These are phyloP conservation scores for Candida morakotiae DNA, from an alignment of 805 yeast genomes.

Conservation along the genomic window DNA sequence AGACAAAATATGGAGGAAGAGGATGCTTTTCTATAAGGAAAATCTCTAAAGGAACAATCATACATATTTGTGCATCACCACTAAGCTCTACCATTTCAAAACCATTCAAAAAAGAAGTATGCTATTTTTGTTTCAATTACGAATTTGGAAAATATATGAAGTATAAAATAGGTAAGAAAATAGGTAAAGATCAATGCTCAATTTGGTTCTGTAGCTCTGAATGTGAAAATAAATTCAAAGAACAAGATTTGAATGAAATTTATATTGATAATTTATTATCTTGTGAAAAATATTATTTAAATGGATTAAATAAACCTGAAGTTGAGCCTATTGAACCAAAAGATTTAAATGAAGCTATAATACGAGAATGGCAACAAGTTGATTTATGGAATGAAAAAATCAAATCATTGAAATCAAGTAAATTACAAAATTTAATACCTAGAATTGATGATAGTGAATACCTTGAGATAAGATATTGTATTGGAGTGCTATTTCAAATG, in stretches of 20 bases:
- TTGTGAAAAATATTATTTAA: constrained; percentile 27
- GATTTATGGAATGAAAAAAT: constrained; percentile 34
- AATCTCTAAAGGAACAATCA: constrained; percentile 38
- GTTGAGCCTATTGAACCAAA: constrained; percentile 19
- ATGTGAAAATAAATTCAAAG: constrained; percentile 37
- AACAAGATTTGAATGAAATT: constrained; percentile 31
- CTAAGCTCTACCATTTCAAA: constrained; percentile 45
- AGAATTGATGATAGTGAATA: constrained; percentile 51
- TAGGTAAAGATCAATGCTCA: constrained; percentile 15
- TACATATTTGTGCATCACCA: constrained; percentile 39
- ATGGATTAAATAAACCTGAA: constrained; percentile 20
- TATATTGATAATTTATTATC: constrained; percentile 31
- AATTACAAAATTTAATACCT: constrained; percentile 35
- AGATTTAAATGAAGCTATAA: constrained; percentile 12
- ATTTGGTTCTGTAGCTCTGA: constrained; percentile 44
- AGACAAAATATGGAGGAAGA: constrained; percentile 52
- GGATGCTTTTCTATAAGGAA: constrained; percentile 49
- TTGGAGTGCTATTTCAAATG: constrained; percentile 32
- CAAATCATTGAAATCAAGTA: constrained; percentile 29
- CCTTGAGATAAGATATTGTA: constrained; percentile 45
- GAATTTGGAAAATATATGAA: constrained; percentile 46
- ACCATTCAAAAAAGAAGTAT: constrained; percentile 61
- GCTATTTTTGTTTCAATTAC: constrained; percentile 50
- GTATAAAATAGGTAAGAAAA: constrained; percentile 23
- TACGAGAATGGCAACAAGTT: constrained; percentile 34